Percentiles rank a stretch among this genome's conserved stretches.
phyloP scores from a whole-genome alignment of 1,284 basidiomycete species.

The Microbotryomycetes sp. region DNA sequence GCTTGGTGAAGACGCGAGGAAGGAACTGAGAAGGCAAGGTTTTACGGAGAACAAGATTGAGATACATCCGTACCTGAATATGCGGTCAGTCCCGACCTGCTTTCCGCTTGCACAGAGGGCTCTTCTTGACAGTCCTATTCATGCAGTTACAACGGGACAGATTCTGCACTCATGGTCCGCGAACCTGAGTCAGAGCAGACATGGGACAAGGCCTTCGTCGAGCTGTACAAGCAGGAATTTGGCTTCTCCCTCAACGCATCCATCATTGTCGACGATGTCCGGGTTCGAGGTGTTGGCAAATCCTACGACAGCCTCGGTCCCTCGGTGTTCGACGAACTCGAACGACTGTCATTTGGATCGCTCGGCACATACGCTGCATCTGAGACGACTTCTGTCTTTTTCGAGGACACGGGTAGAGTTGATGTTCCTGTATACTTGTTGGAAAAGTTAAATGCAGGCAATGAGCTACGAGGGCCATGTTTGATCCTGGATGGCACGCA shows the following conservation, averaged over 20 bases:
- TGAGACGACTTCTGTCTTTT: constrained; percentile 54
- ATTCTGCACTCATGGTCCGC: constrained; percentile 84
- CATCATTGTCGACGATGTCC: constrained; percentile 85
- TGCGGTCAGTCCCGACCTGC: constrained; percentile 52
- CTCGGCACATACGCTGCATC: constrained; percentile 11
- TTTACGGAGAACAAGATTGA: constrained; percentile 64
- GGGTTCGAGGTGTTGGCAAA: constrained; percentile 71
- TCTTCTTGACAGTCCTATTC: too few relatives aligned
- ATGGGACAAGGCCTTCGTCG: constrained; percentile 60
- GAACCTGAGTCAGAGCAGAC: constrained; percentile 55
- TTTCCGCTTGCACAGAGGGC: too few relatives aligned
- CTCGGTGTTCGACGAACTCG: constrained; percentile 64
- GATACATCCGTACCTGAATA: constrained; percentile 77
- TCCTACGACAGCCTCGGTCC: constrained; percentile 77
- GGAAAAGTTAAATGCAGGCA: constrained; percentile 59
- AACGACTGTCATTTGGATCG: constrained; percentile 16
- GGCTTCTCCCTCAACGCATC: constrained; percentile 70
- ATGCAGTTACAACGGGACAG: constrained; percentile 52
- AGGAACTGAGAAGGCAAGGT: constrained; percentile 68
- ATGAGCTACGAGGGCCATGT: constrained; percentile 68
- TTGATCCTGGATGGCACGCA: constrained; percentile 90
- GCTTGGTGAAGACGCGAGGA: constrained; percentile 57
- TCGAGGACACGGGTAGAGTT: constrained; percentile 64
- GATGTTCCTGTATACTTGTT: constrained; percentile 75
- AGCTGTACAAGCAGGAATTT: constrained; percentile 51